These are phyloP conservation scores for Cladosporium cucumerinum DNA, from an alignment of 2,329 filamentous ascomycete species.

Conservation along the genomic window DNA sequence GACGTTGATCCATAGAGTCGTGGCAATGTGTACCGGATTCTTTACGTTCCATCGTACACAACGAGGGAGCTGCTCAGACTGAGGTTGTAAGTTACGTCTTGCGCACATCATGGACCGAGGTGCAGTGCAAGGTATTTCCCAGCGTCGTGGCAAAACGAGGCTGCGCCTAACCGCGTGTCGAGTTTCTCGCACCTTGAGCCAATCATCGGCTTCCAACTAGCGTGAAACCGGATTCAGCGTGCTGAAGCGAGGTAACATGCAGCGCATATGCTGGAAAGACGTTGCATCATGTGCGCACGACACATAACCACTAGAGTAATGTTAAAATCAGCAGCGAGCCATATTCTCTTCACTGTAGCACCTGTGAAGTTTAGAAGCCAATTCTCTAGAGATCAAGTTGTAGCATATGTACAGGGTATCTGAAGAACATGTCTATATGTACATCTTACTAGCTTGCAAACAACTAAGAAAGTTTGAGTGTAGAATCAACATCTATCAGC, in stretches of 20 bases:
- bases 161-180: no score
- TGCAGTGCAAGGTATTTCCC: no score
- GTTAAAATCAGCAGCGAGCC: background rate
- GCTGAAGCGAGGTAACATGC: background rate
- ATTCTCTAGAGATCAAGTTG: background rate
- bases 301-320: background rate
- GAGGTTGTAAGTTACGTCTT: no score
- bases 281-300: background rate
- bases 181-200: background rate
- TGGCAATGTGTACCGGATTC: no score
- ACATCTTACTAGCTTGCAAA: background rate
- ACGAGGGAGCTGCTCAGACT: no score
- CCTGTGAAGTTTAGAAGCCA: background rate
- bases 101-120: no score
- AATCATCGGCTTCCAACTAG: background rate
- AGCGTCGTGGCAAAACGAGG: no score
- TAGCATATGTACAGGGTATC: conserved; percentile 7
- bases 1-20: background rate
- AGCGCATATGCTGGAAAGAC: background rate
- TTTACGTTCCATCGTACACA: no score
- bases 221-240: background rate
- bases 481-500: conserved; percentile 44
- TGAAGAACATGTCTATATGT: conserved; percentile 9
- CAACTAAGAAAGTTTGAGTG: background rate
- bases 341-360: background rate